Conservation (phyloP, 2,329 filamentous ascomycete genomes). For the Trichoderma brevicompactum region DNA sequence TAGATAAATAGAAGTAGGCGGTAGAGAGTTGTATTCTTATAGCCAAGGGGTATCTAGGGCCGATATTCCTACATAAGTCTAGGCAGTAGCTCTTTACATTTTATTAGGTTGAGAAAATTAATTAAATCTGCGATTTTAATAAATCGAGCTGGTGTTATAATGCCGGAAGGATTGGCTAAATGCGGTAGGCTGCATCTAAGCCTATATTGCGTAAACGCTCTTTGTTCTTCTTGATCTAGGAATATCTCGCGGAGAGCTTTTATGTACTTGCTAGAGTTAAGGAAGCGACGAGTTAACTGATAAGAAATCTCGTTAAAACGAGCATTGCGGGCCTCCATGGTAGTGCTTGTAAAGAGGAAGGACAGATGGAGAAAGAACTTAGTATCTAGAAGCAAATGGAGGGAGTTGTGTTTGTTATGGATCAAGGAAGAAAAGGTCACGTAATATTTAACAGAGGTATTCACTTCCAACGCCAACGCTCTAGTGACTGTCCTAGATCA, state of each 20-base stretch:
- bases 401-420: too few relatives aligned
- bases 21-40: conserved; percentile 14
- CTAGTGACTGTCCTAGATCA: too few relatives aligned
- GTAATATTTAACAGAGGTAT: too few relatives aligned
- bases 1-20: background rate
- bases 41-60: conserved; percentile 16
- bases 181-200: background rate
- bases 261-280: background rate
- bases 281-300: background rate
- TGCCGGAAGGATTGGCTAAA: background rate
- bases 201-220: background rate
- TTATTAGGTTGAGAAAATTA: background rate
- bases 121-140: conserved; percentile 16
- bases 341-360: background rate
- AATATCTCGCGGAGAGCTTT: background rate
- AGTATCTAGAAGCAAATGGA: too few relatives aligned
- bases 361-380: background rate
- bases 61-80: conserved; percentile 9
- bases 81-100: conserved; percentile 6
- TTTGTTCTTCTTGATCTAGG: background rate
- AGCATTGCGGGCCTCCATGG: conserved; percentile 10
- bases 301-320: background rate
- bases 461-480: too few relatives aligned
- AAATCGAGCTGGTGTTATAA: conserved; percentile 2
- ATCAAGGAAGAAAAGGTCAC: too few relatives aligned